Evolutionary conservation across 139 green algal species (phyloP).

Genomic region (Chlorella sp.): DNA sequence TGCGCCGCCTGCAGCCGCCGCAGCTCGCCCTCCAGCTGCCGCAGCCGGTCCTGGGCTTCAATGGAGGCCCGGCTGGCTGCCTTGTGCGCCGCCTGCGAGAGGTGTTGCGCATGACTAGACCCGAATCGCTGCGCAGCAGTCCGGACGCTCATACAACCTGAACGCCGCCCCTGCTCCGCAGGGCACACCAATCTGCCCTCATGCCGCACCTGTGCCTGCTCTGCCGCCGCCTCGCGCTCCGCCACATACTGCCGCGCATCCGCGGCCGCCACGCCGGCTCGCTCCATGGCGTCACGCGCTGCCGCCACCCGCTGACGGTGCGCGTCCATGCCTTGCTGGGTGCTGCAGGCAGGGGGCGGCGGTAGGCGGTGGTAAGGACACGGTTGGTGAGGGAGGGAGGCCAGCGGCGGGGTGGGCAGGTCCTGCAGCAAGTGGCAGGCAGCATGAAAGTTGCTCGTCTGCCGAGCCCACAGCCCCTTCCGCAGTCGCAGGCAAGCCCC

Average conservation of each 20-base stretch:
- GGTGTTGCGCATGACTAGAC: too few relatives aligned
- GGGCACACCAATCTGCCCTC: too few relatives aligned
- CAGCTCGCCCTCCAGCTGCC: background rate
- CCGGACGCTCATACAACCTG: too few relatives aligned
- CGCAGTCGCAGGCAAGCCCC: too few relatives aligned
- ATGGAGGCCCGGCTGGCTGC: background rate
- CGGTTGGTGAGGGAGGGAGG: too few relatives aligned
- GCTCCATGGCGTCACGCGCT: background rate
- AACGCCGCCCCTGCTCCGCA: background rate
- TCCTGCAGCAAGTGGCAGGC: too few relatives aligned
- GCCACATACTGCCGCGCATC: slow-evolving; percentile 1
- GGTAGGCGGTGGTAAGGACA: too few relatives aligned
- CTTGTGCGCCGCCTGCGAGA: too few relatives aligned
- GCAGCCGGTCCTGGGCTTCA: background rate
- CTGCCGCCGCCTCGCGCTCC: background rate
- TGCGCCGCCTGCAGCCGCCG: background rate
- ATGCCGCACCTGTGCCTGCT: background rate
- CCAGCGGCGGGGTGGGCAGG: too few relatives aligned
- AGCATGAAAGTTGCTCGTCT: too few relatives aligned
- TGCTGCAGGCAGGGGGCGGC: background rate
- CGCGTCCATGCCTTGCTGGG: background rate
- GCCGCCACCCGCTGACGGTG: slow-evolving; percentile 7
- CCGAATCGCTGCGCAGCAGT: too few relatives aligned
- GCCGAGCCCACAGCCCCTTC: too few relatives aligned
- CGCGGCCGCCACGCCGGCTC: background rate